A percentile compares a stretch with the other conserved stretches of the same genome.
Evolutionary conservation across 139 green algal genomes (phyloP).

Genomic region (Limnomonas spitsbergensis): DNA sequence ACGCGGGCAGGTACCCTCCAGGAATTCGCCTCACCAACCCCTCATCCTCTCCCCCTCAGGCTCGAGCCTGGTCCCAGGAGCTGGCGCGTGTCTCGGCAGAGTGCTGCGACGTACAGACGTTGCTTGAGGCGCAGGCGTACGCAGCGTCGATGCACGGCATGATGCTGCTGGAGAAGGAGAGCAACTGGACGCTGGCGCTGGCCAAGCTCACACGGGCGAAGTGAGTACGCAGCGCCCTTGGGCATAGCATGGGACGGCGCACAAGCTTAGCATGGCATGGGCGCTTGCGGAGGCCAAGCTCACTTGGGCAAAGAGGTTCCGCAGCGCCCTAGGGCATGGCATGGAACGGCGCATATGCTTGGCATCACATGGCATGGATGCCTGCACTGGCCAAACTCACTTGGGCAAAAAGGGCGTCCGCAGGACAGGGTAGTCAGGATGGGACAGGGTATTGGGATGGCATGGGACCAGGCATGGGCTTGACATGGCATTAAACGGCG

Average conservation of each 20-base stretch:
- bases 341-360: neutral
- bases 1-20: no score
- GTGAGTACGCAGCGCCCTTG: conserved; percentile 37
- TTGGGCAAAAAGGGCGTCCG: no score
- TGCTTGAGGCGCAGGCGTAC: conserved; percentile 87
- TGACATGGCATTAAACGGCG: no score
- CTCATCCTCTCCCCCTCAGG: no score
- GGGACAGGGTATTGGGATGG: no score
- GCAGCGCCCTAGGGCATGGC: neutral
- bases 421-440: no score
- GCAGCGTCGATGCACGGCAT: conserved; percentile 66
- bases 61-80: neutral
- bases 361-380: neutral
- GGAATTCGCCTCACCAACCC: no score
- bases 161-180: conserved; percentile 75
- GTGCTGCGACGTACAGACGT: conserved; percentile 57
- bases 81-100: neutral
- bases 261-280: neutral
- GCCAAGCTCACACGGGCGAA: conserved; percentile 62
- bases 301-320: no score
- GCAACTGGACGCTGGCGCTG: conserved; percentile 72
- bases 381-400: neutral
- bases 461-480: no score
- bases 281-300: no score
- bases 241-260: neutral